Base-by-base conservation (phyloP, 2,329 filamentous ascomycete genomes). In the Nemania diffusa region DNA sequence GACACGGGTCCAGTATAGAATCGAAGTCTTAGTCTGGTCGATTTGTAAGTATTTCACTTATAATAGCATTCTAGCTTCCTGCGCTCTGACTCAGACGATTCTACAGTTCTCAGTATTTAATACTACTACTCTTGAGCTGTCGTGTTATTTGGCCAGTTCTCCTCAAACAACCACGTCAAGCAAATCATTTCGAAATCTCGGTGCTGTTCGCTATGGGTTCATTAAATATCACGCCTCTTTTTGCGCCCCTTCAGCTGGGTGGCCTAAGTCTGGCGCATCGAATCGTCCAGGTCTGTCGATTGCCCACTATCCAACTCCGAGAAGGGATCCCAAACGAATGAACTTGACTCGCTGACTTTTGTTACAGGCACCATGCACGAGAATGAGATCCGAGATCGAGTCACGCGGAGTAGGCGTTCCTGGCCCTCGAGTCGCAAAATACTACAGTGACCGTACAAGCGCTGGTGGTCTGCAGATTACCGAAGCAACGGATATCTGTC, bases 401-500 rank as follows among this genome's bases (percentile, higher is more conserved):
- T 78, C 75, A 5, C 73, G 73, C 6, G 79, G 79, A 22, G 68
- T 81, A 24, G 65, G 77, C 26, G 76, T 81, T 6, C 79, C 79
- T 13, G 75, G 22, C 57, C 74, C 51, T 65, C 64, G 79, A 74
- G 69, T 72, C 26, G 72, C 65, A 5, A 44, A 74, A 50, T 76
- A 76, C 59, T 76, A 76, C 46, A 56, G 62, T 17, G 68, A 71
- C 48, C 72, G 75, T 9, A 72, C 74, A 1, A 70, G 44, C 20
- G 57, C 66, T 17, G 75, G 75, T 15, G 73, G 73, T 2, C 77
- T 90, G 3, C 78, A 89, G 52, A 83, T 90, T 71, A 83, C 83
- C 22, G 87, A 90, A 75, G 86, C 82, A 1, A 85, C 85, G 9
- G 80, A 84, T 62, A 83, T 88, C 70, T 81, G 83, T 3, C 74